Conservation (phyloP, 2,329 filamentous ascomycete species). For the Aspergillus viridinutans region DNA sequence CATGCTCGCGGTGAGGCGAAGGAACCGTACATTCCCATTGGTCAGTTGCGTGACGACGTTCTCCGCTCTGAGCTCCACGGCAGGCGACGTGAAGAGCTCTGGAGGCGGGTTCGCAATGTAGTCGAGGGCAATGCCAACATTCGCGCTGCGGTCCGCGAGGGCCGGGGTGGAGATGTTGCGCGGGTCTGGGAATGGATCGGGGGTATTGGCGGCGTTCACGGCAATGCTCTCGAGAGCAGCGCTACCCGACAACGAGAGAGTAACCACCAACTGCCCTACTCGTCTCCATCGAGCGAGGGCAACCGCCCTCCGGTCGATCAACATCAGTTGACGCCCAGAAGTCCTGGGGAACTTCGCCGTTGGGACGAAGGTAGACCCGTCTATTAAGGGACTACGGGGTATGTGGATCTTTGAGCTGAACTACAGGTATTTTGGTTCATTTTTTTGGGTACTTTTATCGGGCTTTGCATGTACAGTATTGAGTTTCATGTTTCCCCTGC, state of each 20-base stretch:
- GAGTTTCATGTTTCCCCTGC: background rate
- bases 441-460: background rate
- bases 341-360: constrained; percentile 25
- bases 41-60: constrained; percentile 87
- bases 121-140: constrained; percentile 95
- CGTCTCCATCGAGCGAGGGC: constrained; percentile 20
- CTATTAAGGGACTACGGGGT: constrained; percentile 24
- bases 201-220: constrained; percentile 49
- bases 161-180: constrained; percentile 53
- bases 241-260: constrained; percentile 22
- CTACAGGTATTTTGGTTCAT: background rate
- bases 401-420: background rate
- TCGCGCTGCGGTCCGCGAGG: constrained; percentile 66
- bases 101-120: constrained; percentile 75
- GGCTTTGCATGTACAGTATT: background rate
- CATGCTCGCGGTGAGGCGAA: constrained; percentile 61
- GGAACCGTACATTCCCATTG: constrained; percentile 79
- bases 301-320: constrained; percentile 12
- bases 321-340: constrained; percentile 18
- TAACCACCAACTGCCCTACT: constrained; percentile 22
- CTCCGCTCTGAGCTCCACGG: constrained; percentile 76
- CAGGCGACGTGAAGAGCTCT: constrained; percentile 71
- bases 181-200: constrained; percentile 68
- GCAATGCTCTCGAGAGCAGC: constrained; percentile 24
- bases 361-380: constrained; percentile 43